Conservation (phyloP, 2,329 filamentous ascomycete genomes). For the Ophiostoma sp. region DNA sequence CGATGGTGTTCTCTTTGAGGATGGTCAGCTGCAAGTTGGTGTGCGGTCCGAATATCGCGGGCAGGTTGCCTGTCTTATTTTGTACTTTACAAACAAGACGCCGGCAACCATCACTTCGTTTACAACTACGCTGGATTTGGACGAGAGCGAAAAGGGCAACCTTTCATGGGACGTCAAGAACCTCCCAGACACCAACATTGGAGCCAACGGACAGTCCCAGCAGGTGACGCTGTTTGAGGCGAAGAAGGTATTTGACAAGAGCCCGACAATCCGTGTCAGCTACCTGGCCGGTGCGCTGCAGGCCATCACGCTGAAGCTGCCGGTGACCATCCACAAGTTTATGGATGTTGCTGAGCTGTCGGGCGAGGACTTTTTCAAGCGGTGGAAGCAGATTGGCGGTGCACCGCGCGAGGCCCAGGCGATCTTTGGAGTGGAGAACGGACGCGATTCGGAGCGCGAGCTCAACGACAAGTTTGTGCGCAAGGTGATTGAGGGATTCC, state of each 20-base stretch:
- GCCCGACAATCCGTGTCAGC: conserved; percentile 87
- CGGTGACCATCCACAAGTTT: conserved; percentile 86
- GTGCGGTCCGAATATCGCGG: conserved; percentile 89
- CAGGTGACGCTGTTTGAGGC: conserved; percentile 95
- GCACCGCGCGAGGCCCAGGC: conserved; percentile 79
- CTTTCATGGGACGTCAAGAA: conserved; percentile 84
- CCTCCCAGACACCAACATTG: conserved; percentile 76
- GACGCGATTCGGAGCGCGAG: conserved; percentile 49
- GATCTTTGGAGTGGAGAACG: conserved; percentile 65
- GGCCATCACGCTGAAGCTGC: conserved; percentile 84
- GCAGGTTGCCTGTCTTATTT: conserved; percentile 90
- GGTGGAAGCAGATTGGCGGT: conserved; percentile 97
- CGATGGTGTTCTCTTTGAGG: conserved; percentile 90
- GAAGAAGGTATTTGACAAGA: conserved; percentile 71
- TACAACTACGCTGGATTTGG: conserved; percentile 86
- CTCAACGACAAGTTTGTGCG: conserved; percentile 67
- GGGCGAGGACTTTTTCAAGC: conserved; percentile 94
- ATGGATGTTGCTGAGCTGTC: conserved; percentile 87
- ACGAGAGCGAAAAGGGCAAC: conserved; percentile 57
- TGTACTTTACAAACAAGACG: conserved; percentile 95
- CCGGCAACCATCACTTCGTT: conserved; percentile 80
- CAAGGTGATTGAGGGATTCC: conserved; percentile 73
- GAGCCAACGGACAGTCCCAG: conserved; percentile 71
- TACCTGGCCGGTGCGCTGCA: conserved; percentile 93
- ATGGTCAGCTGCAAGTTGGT: conserved; percentile 88